Evolutionary conservation across 2,329 filamentous ascomycete genomes (phyloP).

Genomic region (Blumeria hordei): DNA sequence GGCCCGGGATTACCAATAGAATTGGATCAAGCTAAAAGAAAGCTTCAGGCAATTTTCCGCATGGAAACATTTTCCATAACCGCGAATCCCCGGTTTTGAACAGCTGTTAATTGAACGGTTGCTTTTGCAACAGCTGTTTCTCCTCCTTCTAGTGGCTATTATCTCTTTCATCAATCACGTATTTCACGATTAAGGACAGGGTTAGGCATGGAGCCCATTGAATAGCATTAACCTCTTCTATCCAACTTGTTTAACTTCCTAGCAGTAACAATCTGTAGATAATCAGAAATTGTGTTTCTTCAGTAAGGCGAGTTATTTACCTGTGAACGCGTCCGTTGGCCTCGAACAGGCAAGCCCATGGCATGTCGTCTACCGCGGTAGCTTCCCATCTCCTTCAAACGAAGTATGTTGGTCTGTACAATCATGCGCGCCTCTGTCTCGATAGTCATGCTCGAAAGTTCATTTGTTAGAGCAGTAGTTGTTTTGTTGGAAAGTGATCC

Average conservation of each 20-base stretch:
- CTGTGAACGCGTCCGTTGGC: conserved; percentile 68
- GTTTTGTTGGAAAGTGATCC: conserved; percentile 52
- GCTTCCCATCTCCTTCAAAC: conserved; percentile 73
- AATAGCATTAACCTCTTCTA: not conserved
- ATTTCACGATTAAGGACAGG: not conserved
- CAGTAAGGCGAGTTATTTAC: conserved; percentile 15
- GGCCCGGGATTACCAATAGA: no score
- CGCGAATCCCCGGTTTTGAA: no score
- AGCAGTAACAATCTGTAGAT: conserved; percentile 27
- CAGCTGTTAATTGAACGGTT: no score
- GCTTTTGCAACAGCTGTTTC: no score
- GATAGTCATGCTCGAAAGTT: conserved; percentile 77
- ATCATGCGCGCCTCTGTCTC: conserved; percentile 66
- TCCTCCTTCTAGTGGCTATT: no score
- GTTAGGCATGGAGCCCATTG: not conserved
- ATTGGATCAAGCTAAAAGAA: no score
- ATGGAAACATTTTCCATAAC: no score
- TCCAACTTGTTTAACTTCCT: conserved; percentile 37
- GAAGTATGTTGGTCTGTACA: conserved; percentile 61
- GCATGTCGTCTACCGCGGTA: conserved; percentile 80
- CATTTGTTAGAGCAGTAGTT: conserved; percentile 57
- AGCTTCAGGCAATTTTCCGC: no score
- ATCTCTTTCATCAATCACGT: not conserved
- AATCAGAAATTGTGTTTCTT: conserved; percentile 4
- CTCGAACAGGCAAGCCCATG: conserved; percentile 74